These are phyloP conservation scores for Globisporangium iwayamae DNA, from an alignment of 352 stramenopile species.

Conservation along the genomic window DNA sequence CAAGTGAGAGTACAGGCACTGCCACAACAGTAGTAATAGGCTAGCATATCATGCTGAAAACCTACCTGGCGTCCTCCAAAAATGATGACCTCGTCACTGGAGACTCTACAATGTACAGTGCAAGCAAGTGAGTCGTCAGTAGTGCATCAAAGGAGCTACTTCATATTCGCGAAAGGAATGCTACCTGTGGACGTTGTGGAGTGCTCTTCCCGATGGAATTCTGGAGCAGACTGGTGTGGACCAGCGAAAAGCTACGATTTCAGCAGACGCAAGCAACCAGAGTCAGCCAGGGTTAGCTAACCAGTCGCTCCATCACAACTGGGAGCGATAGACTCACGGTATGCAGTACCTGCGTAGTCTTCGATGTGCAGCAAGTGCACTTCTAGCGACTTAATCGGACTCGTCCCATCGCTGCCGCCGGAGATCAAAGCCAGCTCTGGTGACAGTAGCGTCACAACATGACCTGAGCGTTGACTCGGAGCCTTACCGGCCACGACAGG, in stretches of 20 bases:
- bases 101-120: conserved; percentile 23
- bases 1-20: not conserved
- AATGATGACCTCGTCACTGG: conserved; percentile 41
- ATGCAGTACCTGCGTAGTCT: conserved; percentile 20
- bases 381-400: conserved; percentile 38
- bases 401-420: conserved; percentile 61
- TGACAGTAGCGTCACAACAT: conserved; percentile 42
- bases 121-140: not conserved
- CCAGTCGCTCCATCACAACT: not conserved
- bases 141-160: not conserved
- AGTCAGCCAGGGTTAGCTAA: not conserved
- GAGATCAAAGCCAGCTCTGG: conserved; percentile 43
- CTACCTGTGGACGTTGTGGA: conserved; percentile 57
- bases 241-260: conserved; percentile 44
- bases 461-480: conserved; percentile 45
- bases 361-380: conserved; percentile 45
- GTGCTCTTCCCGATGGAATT: conserved; percentile 38
- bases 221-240: conserved; percentile 30
- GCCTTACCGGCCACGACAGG: conserved; percentile 25
- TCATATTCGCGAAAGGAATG: not conserved
- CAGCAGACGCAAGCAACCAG: not conserved
- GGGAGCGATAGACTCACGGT: too few relatives aligned
- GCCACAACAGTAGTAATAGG: not conserved
- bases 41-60: not conserved
- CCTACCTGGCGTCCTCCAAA: conserved; percentile 67